Base-by-base conservation (phyloP, 129 eudicot genomes). In the Apium graveolens region DNA sequence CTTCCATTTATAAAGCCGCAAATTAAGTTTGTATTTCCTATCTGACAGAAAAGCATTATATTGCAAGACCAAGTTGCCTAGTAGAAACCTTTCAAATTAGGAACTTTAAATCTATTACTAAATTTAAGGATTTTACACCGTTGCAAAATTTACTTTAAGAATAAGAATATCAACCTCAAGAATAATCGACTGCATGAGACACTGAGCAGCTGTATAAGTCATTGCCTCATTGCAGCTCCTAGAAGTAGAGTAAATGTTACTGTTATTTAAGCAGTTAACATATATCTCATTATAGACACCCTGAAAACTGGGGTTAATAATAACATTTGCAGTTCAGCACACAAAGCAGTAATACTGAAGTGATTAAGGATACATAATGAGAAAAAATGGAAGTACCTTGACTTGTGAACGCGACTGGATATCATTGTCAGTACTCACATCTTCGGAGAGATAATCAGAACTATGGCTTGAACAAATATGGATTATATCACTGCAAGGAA, bases 401-500 rank as follows among this genome's bases (percentile, higher is more conserved):
- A 80, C 73, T 44, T 62, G 77, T 35, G 44, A 73, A 17, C 41
- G 80, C 44, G 85, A 76, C 83, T 55, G 69, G 29, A 34, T 75
- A 41, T 44, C 83, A 51, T 76, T 79, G 76, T 76, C 68, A 71
- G 79, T 71, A 32, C 82, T 83, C 20, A 81, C 82, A 79, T 66
- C 70, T 63, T 70, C 86, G 32, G 38, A 29, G 11, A 12, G 41
- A 29, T 88, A 80, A 55, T 82, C 79, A 35, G 77, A 73, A 39
- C 13, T 35, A 41, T 60, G 73, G 49, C 76, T 78, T 18, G 86
- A 83, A 83, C 92, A 90, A 81, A 82, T 70, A 43, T 79, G 35
- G 74, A 76, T 76, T 34, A 91, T 76, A 65, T 91, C 90, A 55
- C 37, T 63, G 83, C 98, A 94, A 60, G 89, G 81, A 46, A 91